Percentiles rank a stretch among this genome's conserved stretches.
Evolutionary conservation across 139 green algal genomes (phyloP).

Genomic region (Volvox reticuliferus): DNA sequence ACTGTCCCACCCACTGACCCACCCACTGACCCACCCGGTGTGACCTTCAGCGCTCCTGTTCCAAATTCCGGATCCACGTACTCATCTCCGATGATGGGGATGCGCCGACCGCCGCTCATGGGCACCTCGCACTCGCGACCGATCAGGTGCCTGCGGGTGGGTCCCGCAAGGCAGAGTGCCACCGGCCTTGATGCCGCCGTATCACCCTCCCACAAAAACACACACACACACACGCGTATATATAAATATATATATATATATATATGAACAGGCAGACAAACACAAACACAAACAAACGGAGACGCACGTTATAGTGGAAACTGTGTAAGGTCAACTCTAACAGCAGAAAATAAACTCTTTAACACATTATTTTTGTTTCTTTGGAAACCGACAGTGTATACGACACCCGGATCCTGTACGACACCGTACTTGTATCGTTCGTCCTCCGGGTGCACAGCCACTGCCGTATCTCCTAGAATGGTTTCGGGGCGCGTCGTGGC

Average conservation of each 20-base stretch:
- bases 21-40: slow-evolving; percentile 8
- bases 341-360: neutral
- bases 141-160: slow-evolving; percentile 41
- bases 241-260: too few species aligned
- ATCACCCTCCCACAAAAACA: too few species aligned
- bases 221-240: too few species aligned
- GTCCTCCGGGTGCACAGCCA: slow-evolving; percentile 97
- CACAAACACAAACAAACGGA: too few species aligned
- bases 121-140: slow-evolving; percentile 54
- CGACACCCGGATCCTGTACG: neutral
- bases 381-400: too few species aligned
- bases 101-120: slow-evolving; percentile 71
- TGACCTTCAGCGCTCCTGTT: slow-evolving; percentile 92
- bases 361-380: neutral
- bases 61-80: slow-evolving; percentile 97
- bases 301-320: too few species aligned
- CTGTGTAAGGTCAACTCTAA: too few species aligned
- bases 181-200: too few species aligned
- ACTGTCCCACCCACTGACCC: neutral
- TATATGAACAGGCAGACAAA: too few species aligned
- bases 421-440: slow-evolving; percentile 76
- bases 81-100: slow-evolving; percentile 95
- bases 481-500: slow-evolving; percentile 98
- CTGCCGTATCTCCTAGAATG: slow-evolving; percentile 97
- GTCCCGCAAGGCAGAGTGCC: too few species aligned